Evolutionary conservation across 2,329 filamentous ascomycete species (phyloP), one percentile per base, ranked within the genome.

Genomic region (Epichloe coenophiala): DNA sequence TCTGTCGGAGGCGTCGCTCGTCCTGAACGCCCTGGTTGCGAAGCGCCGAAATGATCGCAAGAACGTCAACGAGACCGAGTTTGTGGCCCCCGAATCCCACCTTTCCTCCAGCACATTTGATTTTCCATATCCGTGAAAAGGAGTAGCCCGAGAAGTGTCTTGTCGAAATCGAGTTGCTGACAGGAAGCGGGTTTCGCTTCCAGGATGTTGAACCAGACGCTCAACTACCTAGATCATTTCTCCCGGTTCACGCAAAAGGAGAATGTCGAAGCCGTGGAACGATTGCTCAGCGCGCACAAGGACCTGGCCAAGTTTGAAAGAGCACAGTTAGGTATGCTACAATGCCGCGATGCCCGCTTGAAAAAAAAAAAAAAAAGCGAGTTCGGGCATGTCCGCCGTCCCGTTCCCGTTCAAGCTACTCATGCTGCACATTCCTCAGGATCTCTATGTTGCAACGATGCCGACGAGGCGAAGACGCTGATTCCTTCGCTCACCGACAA

Each of bases 231-330:
- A 49, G 89, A 95, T 61, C 83, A 89, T 55, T 98, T 98, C 69
- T 86, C 90, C 17, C 86, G 93, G 37, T 97, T 97, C 77, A 95
- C 95, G 71, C 83, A 90, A 61, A 89, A 91, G 66, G 88, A 95
- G 67, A 93, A 93, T 58, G 86, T 95, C 63, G 87, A 95, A 70
- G 87, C 88, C n/a, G 88, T 97, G 35, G 89, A 95, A 69, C 81
- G 88, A 53, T 73, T 96, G 59, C 77, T 96, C 56, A 86, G 86
- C 58, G 79, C 84, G 52, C 85, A 88, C 63, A 80, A 81, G 56
- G 81, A 88, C 64, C 73, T 98, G 59, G 86, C 88, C 61, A 86
- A 89, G 66, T 97, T 97, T 65, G 93, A 98, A 76, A 81, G 88
- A 61, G 90, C 88, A 43, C 88, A 96, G 71, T 75, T 97, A 56